Evolutionary conservation across 2,329 filamentous ascomycete species (phyloP).

Genomic region (Harringtonia lauricola): DNA sequence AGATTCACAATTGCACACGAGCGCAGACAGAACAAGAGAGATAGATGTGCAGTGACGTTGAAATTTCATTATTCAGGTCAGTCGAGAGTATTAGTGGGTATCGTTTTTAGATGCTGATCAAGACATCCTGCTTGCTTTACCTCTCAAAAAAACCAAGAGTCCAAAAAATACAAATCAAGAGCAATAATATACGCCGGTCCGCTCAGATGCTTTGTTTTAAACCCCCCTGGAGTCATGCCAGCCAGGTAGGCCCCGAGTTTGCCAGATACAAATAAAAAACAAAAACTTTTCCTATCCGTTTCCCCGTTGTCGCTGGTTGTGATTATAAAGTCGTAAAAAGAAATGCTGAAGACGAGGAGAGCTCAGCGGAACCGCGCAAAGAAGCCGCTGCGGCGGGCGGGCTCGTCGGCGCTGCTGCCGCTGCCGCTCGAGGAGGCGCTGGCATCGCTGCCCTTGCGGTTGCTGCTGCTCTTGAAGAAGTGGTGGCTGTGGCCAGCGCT

Average conservation of each 20-base stretch:
- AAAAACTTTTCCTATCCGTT: conserved; percentile 3
- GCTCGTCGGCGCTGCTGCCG: conserved; percentile 1
- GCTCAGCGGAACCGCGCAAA: conserved; percentile 16
- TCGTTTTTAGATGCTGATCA: neutral
- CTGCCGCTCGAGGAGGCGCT: conserved; percentile 13
- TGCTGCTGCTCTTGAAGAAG: neutral
- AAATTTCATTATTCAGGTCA: neutral
- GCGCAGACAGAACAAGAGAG: too few relatives aligned
- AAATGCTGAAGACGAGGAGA: neutral
- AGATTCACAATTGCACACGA: too few relatives aligned
- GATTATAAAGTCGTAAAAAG: neutral
- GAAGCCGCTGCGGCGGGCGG: conserved; percentile 17
- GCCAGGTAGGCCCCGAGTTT: conserved; percentile 1
- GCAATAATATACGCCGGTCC: neutral
- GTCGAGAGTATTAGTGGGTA: too few relatives aligned
- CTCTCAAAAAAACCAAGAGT: neutral
- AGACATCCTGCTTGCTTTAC: too few relatives aligned
- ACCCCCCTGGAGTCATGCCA: conserved; percentile 8
- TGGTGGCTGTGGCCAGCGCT: neutral
- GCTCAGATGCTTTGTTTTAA: conserved; percentile 2
- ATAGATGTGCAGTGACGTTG: too few relatives aligned
- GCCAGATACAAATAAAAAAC: neutral
- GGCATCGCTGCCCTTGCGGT: conserved; percentile 20
- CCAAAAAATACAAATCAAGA: neutral
- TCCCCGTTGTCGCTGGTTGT: neutral